Evolutionary conservation across 2,329 filamentous ascomycete genomes (phyloP).

Genomic region (Aspergillus udagawae): DNA sequence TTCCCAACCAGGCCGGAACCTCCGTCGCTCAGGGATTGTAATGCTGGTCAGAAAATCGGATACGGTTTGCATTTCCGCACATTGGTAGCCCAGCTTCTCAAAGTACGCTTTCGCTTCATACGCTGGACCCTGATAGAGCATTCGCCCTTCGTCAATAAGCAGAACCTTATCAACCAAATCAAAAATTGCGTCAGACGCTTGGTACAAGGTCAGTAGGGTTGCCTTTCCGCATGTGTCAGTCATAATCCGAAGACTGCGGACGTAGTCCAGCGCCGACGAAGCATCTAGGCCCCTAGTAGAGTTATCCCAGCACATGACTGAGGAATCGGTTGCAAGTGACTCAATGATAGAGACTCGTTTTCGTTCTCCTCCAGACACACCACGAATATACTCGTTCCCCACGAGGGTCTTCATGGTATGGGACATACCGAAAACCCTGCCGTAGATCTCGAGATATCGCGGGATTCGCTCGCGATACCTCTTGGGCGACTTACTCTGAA

Average conservation of each 20-base stretch:
- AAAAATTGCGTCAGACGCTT: slow-evolving; percentile 63
- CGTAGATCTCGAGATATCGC: slow-evolving; percentile 61
- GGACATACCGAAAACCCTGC: slow-evolving; percentile 68
- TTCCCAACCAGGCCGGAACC: slow-evolving; percentile 60
- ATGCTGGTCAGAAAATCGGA: slow-evolving; percentile 70
- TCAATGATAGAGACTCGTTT: slow-evolving; percentile 73
- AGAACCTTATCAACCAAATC: slow-evolving; percentile 70
- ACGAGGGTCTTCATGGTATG: slow-evolving; percentile 69
- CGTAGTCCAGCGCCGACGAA: slow-evolving; percentile 69
- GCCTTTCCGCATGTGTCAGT: slow-evolving; percentile 67
- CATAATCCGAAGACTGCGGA: slow-evolving; percentile 61
- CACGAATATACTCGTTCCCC: slow-evolving; percentile 49
- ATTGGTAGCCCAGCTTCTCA: slow-evolving; percentile 57
- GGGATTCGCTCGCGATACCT: slow-evolving; percentile 57
- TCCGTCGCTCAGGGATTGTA: slow-evolving; percentile 64
- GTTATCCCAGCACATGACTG: slow-evolving; percentile 71
- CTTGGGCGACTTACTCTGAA: slow-evolving; percentile 67
- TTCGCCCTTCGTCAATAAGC: slow-evolving; percentile 65
- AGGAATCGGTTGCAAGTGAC: slow-evolving; percentile 64
- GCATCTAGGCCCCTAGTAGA: slow-evolving; percentile 69
- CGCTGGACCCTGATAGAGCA: slow-evolving; percentile 58
- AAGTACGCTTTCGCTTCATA: slow-evolving; percentile 59
- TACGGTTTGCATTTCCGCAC: slow-evolving; percentile 58
- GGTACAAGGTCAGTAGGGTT: slow-evolving; percentile 64
- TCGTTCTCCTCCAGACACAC: slow-evolving; percentile 70